Conservation (phyloP, 164 flowering plant species). For the Berberis thunbergii region DNA sequence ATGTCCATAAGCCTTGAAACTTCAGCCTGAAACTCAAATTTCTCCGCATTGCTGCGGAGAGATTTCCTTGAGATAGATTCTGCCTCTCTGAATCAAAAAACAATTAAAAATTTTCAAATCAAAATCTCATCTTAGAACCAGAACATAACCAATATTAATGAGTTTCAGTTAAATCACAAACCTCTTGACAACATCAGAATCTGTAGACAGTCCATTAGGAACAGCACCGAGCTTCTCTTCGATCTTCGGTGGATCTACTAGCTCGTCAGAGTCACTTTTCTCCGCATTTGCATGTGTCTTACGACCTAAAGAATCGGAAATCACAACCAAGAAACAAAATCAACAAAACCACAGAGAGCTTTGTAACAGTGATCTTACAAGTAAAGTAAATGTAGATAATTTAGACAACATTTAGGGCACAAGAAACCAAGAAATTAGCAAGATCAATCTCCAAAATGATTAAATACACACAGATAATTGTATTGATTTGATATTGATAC, state of each 20-base stretch:
- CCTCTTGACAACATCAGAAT: slow-evolving; percentile 93
- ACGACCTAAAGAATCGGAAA: slow-evolving; percentile 38
- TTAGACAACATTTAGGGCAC: too few species aligned
- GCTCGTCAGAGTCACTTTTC: slow-evolving; percentile 51
- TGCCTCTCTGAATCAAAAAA: slow-evolving; percentile 53
- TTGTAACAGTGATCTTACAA: too few species aligned
- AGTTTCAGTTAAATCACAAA: slow-evolving; percentile 6
- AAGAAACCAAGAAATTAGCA: too few species aligned
- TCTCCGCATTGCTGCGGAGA: slow-evolving; percentile 77
- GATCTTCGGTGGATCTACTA: slow-evolving; percentile 79
- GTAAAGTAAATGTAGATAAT: too few species aligned
- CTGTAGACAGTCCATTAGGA: slow-evolving; percentile 86
- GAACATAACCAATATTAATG: too few species aligned
- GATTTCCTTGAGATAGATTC: slow-evolving; percentile 79
- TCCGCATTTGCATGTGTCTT: slow-evolving; percentile 72
- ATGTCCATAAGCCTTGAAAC: slow-evolving; percentile 97
- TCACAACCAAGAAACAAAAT: background rate
- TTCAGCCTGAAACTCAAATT: slow-evolving; percentile 99
- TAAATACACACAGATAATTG: too few species aligned
- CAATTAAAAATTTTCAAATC: background rate
- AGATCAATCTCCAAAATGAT: too few species aligned
- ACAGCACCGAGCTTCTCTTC: slow-evolving; percentile 92
- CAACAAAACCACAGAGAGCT: too few species aligned
- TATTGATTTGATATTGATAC: too few species aligned
- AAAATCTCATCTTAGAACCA: background rate